These are phyloP conservation scores for Colletotrichum scovillei DNA, from an alignment of 2,329 filamentous ascomycete genomes.

Conservation along the genomic window DNA sequence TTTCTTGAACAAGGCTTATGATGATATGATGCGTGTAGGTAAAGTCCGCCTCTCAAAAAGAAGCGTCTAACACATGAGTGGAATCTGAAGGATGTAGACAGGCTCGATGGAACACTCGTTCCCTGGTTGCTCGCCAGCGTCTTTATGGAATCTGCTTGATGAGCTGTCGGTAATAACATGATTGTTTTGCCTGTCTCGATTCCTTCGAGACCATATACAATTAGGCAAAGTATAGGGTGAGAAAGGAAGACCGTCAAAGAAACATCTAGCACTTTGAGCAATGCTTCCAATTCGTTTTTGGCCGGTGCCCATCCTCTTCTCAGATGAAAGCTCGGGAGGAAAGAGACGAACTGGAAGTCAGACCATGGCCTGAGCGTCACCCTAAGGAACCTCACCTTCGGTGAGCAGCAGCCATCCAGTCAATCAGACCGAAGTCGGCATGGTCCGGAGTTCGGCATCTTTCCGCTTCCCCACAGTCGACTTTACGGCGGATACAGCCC, in stretches of 20 bases:
- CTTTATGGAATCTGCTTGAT: background rate
- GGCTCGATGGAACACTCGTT: background rate
- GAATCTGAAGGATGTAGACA: no score
- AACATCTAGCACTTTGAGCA: background rate
- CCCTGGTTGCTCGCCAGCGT: background rate
- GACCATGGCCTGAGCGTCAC: background rate
- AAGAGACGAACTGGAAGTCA: background rate
- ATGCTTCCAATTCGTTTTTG: background rate
- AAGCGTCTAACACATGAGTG: no score
- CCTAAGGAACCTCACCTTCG: background rate
- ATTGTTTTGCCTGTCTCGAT: background rate
- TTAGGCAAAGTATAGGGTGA: no score
- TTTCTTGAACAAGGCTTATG: background rate
- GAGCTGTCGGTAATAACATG: background rate
- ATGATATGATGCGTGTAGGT: background rate
- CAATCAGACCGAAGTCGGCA: slow-evolving; percentile 4
- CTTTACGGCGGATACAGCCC: no score
- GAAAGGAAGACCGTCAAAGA: background rate
- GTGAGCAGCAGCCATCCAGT: background rate
- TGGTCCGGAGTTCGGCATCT: slow-evolving; percentile 10
- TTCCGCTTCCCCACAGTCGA: background rate
- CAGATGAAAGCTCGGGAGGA: background rate
- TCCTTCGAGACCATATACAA: no score
- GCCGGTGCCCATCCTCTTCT: background rate
- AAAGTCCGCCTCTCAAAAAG: background rate